Evolutionary conservation across 495 filamentous ascomycete genomes (phyloP), one percentile per base, ranked within the genome.

Genomic region (Neurospora sp.): DNA sequence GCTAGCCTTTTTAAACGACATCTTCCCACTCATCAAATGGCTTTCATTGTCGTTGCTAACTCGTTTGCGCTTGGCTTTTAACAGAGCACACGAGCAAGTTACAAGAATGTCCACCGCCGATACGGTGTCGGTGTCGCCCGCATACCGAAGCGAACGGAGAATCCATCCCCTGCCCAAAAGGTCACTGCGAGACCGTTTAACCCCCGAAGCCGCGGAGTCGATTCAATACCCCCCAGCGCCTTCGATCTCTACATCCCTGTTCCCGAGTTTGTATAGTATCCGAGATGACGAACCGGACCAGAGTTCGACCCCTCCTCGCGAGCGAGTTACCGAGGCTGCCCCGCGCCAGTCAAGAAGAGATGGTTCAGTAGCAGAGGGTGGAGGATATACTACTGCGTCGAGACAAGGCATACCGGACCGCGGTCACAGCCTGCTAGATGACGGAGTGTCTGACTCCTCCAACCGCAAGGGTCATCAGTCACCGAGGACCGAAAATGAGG

Each of bases 151-250:
- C 75, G 92, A 96, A 77, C 90, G 96, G 77, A 91, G 94, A 72
- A 98, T 99, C 79, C 92, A 94, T 48, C 96, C 96, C 69, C 86
- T 99, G 71, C 96, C 96, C 40, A 96, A 92, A 83, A 90, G 93
- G 74, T 90, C 91, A 72, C 85, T 98, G 23, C 92, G 94, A 69
- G 93, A 94, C 75, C 90, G 93, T 46, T 85, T 99, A 35, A 92
- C 94, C 18, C 89, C 90, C 74, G 93, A 96, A 76, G 89, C 93
- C 73, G 94, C 92, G 71, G 90, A 92, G 44, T 90, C 90, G 18
- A 95, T 97, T 76, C 85, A 90, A 71, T 98, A 92, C 78, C 93
- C 94, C 1, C 89, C 92, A 1, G 85, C 88, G 4, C 92, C 91
- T 5, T 86, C 88, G 48, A 87, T 86, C 16, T 86, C 88, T 4